Evolutionary conservation across 2,329 filamentous ascomycete species (phyloP), one percentile per base, ranked within the genome.

Genomic region (Sporothrix brasiliensis): DNA sequence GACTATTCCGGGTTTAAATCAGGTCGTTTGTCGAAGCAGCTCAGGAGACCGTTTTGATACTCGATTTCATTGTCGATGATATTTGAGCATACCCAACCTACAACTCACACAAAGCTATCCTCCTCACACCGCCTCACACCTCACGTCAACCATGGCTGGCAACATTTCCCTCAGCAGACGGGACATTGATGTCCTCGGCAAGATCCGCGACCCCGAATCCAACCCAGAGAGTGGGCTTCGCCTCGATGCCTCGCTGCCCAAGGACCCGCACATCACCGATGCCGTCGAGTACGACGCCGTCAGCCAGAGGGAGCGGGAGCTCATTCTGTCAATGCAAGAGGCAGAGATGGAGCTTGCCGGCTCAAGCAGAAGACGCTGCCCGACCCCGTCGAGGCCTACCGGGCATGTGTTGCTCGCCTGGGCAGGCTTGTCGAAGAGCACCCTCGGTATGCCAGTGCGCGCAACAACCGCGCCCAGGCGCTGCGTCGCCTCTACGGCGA

Each of bases 381-480:
- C 0, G 78, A 83, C 5, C 79, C 83, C 4, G 75, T 82, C 41
- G 75, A 79, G 1, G 81, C 80, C 52, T 89, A 88, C 75, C 80
- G 78, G 34, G 72, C 79, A 49, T 83, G 83, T 68, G 78, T 89
- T 21, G 77, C 78, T 11, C 78, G 81, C 6, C 80, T 94, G 5
- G 83, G 84, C 41, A 76, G 79, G 2, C 81, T 93, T 44, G 86
- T 93, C 53, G 76, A 81, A 2, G 79, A 85, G 30, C 77, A 87
- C 68, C 89, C 91, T 3, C 79, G 81, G 44, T 94, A 94, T 78
- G 90, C 91, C 27, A 92, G 89, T 73, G 90, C 88, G 6, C 86
- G 88, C 71, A 91, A 93, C 77, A 94, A 94, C 79, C 85, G 91
- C 66, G 91, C 89, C 2, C 92, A 94, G 78, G 84, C 89, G 10